Evolutionary conservation across 352 stramenopile genomes (phyloP), one percentile per base, ranked within the genome.

Genomic region (Globisporangium acanthophoron): DNA sequence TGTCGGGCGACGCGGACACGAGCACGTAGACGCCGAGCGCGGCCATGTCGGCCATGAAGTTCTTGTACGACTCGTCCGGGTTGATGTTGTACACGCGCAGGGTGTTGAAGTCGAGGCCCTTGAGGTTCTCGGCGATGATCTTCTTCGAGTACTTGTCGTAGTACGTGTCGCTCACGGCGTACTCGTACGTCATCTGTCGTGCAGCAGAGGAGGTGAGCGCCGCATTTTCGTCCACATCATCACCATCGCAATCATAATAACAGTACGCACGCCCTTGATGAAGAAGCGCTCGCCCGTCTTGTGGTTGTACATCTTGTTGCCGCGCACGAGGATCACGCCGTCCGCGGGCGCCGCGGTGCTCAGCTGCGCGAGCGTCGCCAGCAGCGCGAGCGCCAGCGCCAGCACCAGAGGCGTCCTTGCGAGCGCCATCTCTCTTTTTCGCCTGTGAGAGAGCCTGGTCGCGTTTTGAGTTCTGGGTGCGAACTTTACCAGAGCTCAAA

Each of bases 61-160:
- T 74, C 65, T 72, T 74, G 61, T 95, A 95, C 47, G 80, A 91
- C 50, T 83, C 76, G 11, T 82, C 73, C 7, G 85, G 85, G 67
- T 95, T 93, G 53, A 93, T 87, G 59, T 95, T 90, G 73, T 95
- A 95, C 47, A 95, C 67, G 58, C 85, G 83, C 39, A 95, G 65
- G 41, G 83, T 92, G 69, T 95, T 95, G 64, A 83, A 91, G 39
- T 92, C 62, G 47, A 94, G 78, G 0, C 75, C 85, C 37, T 80
- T 74, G 12, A 95, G 69, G 41, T 88, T 81, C 56, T 77, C 57
- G 7, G 59, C 56, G 54, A 94, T 92, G 46, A 76, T 67, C 8
- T 72, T 70, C 64, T 93, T 91, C 33, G 80, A 90, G 65, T 90
- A 89, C 66, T 90, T 82, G 61, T 82, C 74, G 65, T 93, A 94